Evolutionary conservation across 495 filamentous ascomycete genomes (phyloP).

Genomic region (Podospora tetraspora): DNA sequence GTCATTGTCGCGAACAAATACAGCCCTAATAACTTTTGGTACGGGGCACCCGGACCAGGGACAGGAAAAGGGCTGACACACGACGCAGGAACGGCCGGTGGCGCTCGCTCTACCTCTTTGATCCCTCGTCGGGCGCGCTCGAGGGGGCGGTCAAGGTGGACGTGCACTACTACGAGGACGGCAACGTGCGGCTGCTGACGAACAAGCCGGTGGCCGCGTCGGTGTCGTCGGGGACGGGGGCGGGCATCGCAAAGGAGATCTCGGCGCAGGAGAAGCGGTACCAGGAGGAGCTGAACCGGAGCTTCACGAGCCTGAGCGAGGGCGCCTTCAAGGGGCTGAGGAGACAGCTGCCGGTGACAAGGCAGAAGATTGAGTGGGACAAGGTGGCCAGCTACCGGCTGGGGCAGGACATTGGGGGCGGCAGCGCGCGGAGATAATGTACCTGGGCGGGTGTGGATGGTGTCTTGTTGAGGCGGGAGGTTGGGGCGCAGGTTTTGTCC

Average conservation of each 20-base stretch:
- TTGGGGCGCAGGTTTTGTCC: background rate
- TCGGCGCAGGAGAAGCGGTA: conserved; percentile 79
- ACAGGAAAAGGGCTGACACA: background rate
- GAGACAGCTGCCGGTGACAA: conserved; percentile 88
- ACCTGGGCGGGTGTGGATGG: background rate
- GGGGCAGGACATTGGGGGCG: conserved; percentile 65
- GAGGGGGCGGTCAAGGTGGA: conserved; percentile 70
- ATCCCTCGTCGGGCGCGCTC: conserved; percentile 56
- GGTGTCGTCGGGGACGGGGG: conserved; percentile 57
- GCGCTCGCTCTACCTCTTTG: conserved; percentile 80
- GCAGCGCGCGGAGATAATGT: conserved; percentile 43
- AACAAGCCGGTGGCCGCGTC: conserved; percentile 63
- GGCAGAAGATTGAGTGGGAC: conserved; percentile 99
- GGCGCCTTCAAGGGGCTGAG: conserved; percentile 90
- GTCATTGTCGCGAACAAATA: conserved; percentile 92
- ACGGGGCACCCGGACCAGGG: conserved; percentile 14
- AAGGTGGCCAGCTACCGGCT: conserved; percentile 93
- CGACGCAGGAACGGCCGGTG: conserved; percentile 84
- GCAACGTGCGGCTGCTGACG: conserved; percentile 88
- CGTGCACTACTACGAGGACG: conserved; percentile 99
- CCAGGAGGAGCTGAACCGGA: conserved; percentile 91
- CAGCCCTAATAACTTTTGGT: conserved; percentile 97
- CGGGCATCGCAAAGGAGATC: conserved; percentile 67
- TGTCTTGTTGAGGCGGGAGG: background rate
- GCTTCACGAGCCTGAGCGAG: conserved; percentile 82